Base-by-base conservation (phyloP, 768 basidiomycete genomes). In the Leccinum ochraceum region DNA sequence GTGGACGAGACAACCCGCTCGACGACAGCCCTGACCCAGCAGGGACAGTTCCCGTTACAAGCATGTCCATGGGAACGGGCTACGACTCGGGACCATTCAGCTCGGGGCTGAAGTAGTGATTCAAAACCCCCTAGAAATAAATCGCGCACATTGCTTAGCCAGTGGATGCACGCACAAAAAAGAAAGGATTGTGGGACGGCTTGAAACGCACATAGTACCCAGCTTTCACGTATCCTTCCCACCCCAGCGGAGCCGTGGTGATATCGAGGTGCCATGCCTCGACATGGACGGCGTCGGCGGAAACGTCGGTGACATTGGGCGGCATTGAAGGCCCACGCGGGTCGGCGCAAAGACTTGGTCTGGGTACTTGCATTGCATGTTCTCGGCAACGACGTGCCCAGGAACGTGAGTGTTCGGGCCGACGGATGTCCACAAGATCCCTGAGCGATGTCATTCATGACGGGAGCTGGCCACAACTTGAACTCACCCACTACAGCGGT, bases 221-320 rank as follows among this genome's bases (percentile, higher is more conserved):
- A 1, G 90, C 91, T 71, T 94, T 93, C 67, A 94, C 85, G 71
- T 93, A 94, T 68, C 88, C 92, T 69, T 92, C 90, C 93, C 92
- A 94, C 54, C 88, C 77, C 37, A 92, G 74, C 63, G 86, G 81
- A 39, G 80, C 77, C 36, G 81, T 87, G 50, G 63, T 60, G 62
- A 93, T 93, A 52, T 88, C 89, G 14, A 94, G 76, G 63, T 87
- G 79, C 93, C 93, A 94, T 20, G 76, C 72, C 63, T 82, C 80
- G 14, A 74, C 74, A 60, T 76, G 76, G 17, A 78, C 80, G 3
- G 63, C 69, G 48, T 79, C 71, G 0, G 58, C 60, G 0, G 70
- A 69, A 24, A 69, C 62, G 1, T 80, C 76, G n/a, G 39, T 54
- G 24, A 77, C 63, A 71, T 65, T 71, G 56, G 52, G 71, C 51